Percentiles rank a stretch among this genome's conserved stretches.
phyloP scores from a whole-genome alignment of 352 stramenopile species.

The Pythium brachiatum region DNA sequence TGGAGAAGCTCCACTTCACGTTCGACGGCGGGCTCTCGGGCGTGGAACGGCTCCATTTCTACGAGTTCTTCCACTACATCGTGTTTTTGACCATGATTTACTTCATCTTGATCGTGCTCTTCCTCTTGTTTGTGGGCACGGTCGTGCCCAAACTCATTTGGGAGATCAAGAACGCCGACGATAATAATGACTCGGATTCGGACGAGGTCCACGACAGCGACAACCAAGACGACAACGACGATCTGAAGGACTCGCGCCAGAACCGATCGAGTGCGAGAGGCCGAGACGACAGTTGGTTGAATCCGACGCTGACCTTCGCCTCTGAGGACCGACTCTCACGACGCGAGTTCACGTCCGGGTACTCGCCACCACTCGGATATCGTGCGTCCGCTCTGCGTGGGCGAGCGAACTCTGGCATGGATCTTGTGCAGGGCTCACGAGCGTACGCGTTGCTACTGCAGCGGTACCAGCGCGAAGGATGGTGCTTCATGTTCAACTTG shows the following conservation, averaged over 20 bases:
- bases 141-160: constrained; percentile 81
- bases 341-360: constrained; percentile 9
- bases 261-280: neutral
- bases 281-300: constrained; percentile 17
- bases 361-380: constrained; percentile 22
- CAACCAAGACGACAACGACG: constrained; percentile 18
- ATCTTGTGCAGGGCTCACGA: constrained; percentile 66
- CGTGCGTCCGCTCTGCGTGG: constrained; percentile 27
- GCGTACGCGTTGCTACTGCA: constrained; percentile 75
- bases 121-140: constrained; percentile 80
- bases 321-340: constrained; percentile 27
- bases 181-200: constrained; percentile 15
- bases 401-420: constrained; percentile 63
- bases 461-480: constrained; percentile 77
- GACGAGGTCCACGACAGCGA: constrained; percentile 15
- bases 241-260: constrained; percentile 22
- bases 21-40: constrained; percentile 42
- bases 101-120: constrained; percentile 84
- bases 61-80: constrained; percentile 90
- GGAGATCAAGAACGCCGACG: constrained; percentile 35
- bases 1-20: constrained; percentile 44
- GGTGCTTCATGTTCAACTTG: constrained; percentile 75
- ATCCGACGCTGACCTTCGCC: neutral
- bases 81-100: constrained; percentile 89
- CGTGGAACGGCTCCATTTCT: constrained; percentile 77